phyloP scores from a whole-genome alignment of 805 yeast species.

The Monosporozyma servazzii region DNA sequence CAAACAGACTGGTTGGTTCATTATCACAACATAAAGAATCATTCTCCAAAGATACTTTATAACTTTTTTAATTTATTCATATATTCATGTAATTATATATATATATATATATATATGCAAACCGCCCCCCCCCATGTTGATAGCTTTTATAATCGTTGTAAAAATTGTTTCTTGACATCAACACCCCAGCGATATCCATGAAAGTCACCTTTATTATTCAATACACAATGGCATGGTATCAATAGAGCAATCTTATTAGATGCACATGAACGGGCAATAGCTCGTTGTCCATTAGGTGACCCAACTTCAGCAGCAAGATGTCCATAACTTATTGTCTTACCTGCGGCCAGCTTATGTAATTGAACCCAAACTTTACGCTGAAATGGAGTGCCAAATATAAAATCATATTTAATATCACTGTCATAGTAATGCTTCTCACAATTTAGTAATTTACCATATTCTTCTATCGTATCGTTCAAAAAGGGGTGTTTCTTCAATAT shows the following conservation, averaged over 20 bases:
- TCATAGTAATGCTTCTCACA: conserved; percentile 1
- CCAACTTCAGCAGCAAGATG: conserved; percentile 29
- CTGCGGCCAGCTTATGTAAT: conserved; percentile 24
- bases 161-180: conserved; percentile 25
- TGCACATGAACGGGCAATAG: conserved; percentile 35
- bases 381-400: conserved; percentile 33
- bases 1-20: background rate
- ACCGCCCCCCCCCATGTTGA: too few relatives aligned
- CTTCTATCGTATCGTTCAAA: background rate
- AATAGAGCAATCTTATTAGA: conserved; percentile 33
- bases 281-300: conserved; percentile 28
- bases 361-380: conserved; percentile 34
- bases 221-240: conserved; percentile 38
- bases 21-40: background rate
- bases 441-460: background rate
- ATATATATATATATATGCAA: background rate
- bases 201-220: conserved; percentile 26
- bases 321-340: conserved; percentile 29
- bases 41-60: background rate
- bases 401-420: conserved; percentile 13
- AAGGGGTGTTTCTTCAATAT: background rate
- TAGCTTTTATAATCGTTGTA: conserved; percentile 4
- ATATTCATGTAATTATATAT: background rate
- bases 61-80: background rate
- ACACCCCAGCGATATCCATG: conserved; percentile 36